Evolutionary conservation across 2,329 filamentous ascomycete genomes (phyloP), one percentile per base, ranked within the genome.

Genomic region (Periconia macrospinosa): DNA sequence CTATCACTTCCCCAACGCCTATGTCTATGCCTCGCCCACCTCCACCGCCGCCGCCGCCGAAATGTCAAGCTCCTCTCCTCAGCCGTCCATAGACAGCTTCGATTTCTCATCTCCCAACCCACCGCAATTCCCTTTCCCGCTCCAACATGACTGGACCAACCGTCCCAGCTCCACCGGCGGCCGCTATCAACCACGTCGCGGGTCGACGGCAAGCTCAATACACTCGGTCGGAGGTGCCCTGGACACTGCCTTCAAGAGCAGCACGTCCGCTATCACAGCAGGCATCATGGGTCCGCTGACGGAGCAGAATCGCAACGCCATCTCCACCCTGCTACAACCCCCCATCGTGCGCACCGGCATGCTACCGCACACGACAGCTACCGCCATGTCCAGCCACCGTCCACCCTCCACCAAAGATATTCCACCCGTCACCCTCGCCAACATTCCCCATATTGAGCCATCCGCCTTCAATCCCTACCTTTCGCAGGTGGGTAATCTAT

Each of bases 291-390:
- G 81, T 55, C 81, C 87, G 15, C 80, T 87, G 63, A 81, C 78
- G 47, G 92, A 96, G 74, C 85, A 86, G n/a, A 86, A 88, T 11
- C 90, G 92, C 65, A 97, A 96, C 83, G 89, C 94, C 57, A 97
- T 97, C 64, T 96, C 92, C 9, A 96, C 91, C 1, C 82, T 97
- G n/a, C 83, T 97, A 3, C 90, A 96, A 68, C 88, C 91, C 27
- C 91, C 93, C 3, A 96, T 96, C 61, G 86, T 95, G 53, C 86
- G 93, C 59, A 96, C 92, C 2, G 92, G 93, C 52, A 83, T 96
- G 47, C 81, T 92, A 50, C 89, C 92, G 19, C 89, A 95, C 72
- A 88, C 88, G 1, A 81, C 87, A 1, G 86, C 88, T 2, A 84
- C 90, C 1, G 74, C 76, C 15, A 85, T 85, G n/a, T 5, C 33